Evolutionary conservation across 2,329 filamentous ascomycete species (phyloP), one percentile per base, ranked within the genome.

Genomic region (Fusarium torreyae): DNA sequence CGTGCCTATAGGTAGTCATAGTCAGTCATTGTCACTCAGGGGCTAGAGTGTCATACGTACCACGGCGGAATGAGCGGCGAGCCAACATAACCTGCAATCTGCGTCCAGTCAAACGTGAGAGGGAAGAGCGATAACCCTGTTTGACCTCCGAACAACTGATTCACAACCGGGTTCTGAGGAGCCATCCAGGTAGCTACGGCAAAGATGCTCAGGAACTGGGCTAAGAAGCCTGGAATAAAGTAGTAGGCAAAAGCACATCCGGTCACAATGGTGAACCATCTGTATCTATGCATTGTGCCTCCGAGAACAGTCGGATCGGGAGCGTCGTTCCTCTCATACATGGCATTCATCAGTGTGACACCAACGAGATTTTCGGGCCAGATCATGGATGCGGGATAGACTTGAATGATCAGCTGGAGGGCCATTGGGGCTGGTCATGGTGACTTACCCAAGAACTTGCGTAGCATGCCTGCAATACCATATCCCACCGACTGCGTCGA

Each of bases 91-190:
- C 90, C 91, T 5, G 89, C 85, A 53, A 93, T 85, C 71, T 92
- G 89, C 7, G 89, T 91, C 91, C 91, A 93, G 81, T 94, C 91
- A 74, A 94, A 92, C 0, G 91, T 93, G 33, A 94, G 87, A 2
- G 91, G 91, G 8, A 93, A 79, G 28, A 94, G 74, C 0, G 89
- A 91, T 5, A 94, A 68, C 0, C 92, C 91, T 0, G 88, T 91
- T 49, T 83, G 84, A 2, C 89, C 90, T 3, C 92, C 92, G 70
- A 94, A 94, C 2, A 94, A 74, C 75, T 94, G 91, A 69, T 94
- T 94, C 39, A 94, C 78, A 11, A 92, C 80, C 0, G 87, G 82
- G 62, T 87, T 92, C 50, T 92, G 83, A 1, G 92, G 92, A 3
- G 87, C 87, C 58, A 93, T 86, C 90, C 91, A 93, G 0, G 91